A percentile compares a stretch with the other conserved stretches of the same genome.
Evolutionary conservation across 768 basidiomycete species (phyloP).

Genomic region (Russula olivacea): DNA sequence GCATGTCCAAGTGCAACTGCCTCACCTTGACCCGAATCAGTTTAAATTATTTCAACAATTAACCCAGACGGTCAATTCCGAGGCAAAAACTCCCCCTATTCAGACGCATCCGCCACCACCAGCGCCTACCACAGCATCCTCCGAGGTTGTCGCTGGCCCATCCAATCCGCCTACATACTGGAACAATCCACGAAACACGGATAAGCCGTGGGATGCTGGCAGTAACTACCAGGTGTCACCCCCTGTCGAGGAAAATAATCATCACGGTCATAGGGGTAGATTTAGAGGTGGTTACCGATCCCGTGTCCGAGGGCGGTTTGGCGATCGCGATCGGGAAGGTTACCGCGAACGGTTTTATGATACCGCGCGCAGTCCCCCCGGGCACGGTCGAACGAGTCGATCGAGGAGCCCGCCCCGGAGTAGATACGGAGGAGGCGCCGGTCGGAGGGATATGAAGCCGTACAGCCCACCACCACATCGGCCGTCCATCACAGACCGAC

Average conservation of each 20-base stretch:
- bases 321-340: conserved; percentile 40
- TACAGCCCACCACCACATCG: conserved; percentile 56
- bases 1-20: conserved; percentile 30
- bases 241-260: conserved; percentile 46
- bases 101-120: conserved; percentile 25
- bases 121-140: conserved; percentile 2
- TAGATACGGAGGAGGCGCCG: conserved; percentile 42
- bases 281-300: conserved; percentile 51
- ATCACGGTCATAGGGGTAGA: conserved; percentile 49
- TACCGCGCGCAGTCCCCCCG: conserved; percentile 35
- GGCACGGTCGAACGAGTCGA: conserved; percentile 52
- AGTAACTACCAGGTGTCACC: conserved; percentile 46
- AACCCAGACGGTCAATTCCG: conserved; percentile 47
- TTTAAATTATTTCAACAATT: conserved; percentile 74
- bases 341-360: conserved; percentile 43
- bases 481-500: conserved; percentile 21
- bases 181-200: conserved; percentile 21
- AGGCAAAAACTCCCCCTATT: not conserved
- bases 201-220: conserved; percentile 50
- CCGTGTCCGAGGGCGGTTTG: conserved; percentile 59
- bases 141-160: conserved; percentile 11
- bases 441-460: conserved; percentile 44
- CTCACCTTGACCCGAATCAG: conserved; percentile 47
- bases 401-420: conserved; percentile 63
- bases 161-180: conserved; percentile 11